phyloP scores from a whole-genome alignment of 2,329 filamentous ascomycete species.

The Cercospora beticola region DNA sequence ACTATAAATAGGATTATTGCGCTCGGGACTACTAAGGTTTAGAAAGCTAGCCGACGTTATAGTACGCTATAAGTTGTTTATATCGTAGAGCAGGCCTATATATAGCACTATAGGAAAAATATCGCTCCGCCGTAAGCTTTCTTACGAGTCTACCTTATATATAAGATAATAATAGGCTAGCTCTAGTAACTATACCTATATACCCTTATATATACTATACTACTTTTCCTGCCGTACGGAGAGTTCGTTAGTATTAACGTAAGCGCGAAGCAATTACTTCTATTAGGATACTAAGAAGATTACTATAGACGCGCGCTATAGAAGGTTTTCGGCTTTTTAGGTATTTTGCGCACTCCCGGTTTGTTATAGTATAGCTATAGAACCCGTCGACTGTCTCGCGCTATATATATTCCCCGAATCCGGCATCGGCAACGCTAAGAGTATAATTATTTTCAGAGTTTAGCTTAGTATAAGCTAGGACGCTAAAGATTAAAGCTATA shows the following conservation, averaged over 20 bases:
- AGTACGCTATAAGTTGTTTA: neutral
- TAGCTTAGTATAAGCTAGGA: neutral
- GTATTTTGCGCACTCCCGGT: neutral
- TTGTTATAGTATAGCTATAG: neutral
- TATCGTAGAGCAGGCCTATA: neutral
- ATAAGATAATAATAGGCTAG: neutral
- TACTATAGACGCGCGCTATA: neutral
- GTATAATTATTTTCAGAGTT: neutral
- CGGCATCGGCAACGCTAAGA: neutral
- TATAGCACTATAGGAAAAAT: neutral
- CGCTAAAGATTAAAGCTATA: neutral
- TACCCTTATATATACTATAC: neutral
- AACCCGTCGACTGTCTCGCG: neutral
- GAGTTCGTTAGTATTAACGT: neutral
- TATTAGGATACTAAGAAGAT: neutral
- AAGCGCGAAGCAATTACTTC: neutral
- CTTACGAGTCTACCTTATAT: neutral
- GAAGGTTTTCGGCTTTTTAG: neutral
- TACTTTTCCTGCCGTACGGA: neutral
- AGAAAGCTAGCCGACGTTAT: neutral
- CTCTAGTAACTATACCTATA: neutral
- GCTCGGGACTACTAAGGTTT: neutral
- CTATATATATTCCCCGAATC: neutral
- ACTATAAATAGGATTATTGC: neutral
- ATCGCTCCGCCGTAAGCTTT: neutral